Evolutionary conservation across 352 stramenopile species (phyloP).

Genomic region (Phytophthora ramorum): DNA sequence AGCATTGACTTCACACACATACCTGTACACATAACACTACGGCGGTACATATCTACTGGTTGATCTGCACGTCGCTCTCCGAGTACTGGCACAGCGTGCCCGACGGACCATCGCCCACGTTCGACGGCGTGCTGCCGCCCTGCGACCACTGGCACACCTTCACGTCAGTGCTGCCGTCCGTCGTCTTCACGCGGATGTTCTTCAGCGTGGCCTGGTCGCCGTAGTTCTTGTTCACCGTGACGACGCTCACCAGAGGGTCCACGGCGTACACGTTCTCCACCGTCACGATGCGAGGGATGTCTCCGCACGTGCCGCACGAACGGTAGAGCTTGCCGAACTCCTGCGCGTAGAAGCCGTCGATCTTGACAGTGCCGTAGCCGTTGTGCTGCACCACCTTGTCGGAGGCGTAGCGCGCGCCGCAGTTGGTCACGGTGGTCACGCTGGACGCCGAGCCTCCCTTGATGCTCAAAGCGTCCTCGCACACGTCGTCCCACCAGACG

Average conservation of each 20-base stretch:
- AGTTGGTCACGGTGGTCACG: conserved; percentile 35
- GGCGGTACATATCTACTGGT: not conserved
- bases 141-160: too few relatives aligned
- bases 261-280: conserved; percentile 47
- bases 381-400: conserved; percentile 42
- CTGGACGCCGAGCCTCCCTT: conserved; percentile 40
- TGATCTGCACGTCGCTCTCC: conserved; percentile 5
- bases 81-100: too few relatives aligned
- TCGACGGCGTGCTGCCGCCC: too few relatives aligned
- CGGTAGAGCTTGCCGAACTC: too few relatives aligned
- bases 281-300: conserved; percentile 33
- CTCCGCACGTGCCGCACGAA: too few relatives aligned
- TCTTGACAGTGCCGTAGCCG: conserved; percentile 12
- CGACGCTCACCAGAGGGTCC: conserved; percentile 37
- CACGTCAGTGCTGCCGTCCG: too few relatives aligned
- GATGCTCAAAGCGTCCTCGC: conserved; percentile 37
- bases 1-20: too few relatives aligned
- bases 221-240: too few relatives aligned
- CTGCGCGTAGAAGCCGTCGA: conserved; percentile 18
- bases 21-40: not conserved
- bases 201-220: conserved; percentile 44
- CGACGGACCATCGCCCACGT: too few relatives aligned
- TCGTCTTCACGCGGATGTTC: conserved; percentile 37
- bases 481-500: conserved; percentile 24
- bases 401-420: conserved; percentile 40